Percentiles rank a stretch among this genome's conserved stretches.
These are phyloP conservation scores for Solanum chiquidenum DNA, from an alignment of 257 asterid species.

Conservation along the genomic window DNA sequence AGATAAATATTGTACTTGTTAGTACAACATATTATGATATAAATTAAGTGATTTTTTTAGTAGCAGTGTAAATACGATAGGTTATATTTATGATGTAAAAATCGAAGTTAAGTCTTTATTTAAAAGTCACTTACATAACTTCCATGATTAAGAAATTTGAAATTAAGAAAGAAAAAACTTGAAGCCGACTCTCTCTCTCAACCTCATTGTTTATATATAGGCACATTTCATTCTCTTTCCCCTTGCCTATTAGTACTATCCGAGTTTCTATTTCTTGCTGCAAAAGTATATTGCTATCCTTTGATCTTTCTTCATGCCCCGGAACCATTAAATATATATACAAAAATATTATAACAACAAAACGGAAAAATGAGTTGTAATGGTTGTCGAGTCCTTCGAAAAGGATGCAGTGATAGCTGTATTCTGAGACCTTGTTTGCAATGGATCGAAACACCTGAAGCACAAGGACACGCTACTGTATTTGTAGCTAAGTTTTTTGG, in stretches of 20 bases:
- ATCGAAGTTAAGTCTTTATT: neutral
- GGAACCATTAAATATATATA: neutral
- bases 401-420: slow-evolving; percentile 68
- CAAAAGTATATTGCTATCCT: neutral
- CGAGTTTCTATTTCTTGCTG: slow-evolving; percentile 12
- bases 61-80: neutral
- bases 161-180: neutral
- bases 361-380: slow-evolving; percentile 47
- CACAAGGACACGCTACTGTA: slow-evolving; percentile 69
- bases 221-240: slow-evolving; percentile 12
- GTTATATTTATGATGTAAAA: neutral
- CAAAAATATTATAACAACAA: neutral
- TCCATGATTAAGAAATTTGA: neutral
- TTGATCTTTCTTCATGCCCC: slow-evolving; percentile 6
- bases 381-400: slow-evolving; percentile 68
- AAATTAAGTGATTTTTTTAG: neutral
- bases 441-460: slow-evolving; percentile 45
- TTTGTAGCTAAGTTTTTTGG: slow-evolving; percentile 74
- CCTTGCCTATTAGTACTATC: neutral
- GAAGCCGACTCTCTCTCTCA: slow-evolving; percentile 13
- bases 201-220: slow-evolving; percentile 17
- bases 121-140: neutral
- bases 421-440: slow-evolving; percentile 48
- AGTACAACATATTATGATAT: neutral
- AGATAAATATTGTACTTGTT: neutral